A percentile compares a stretch with the other conserved stretches of the same genome.
Conservation (phyloP, 805 yeast genomes). For the Clavispora phyllophila region DNA sequence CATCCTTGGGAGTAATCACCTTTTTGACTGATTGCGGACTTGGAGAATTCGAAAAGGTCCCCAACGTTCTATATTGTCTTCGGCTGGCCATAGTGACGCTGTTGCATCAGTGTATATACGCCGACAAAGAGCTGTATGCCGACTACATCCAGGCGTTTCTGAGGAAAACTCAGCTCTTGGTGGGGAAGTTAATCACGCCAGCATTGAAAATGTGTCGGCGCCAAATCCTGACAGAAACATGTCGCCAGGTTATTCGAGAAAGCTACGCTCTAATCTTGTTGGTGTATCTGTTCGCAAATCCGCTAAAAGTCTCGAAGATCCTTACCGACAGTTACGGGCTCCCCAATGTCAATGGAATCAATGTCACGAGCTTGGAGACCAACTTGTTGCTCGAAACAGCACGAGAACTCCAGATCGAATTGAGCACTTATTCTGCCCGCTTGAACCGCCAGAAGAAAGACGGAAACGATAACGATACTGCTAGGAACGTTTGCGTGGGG, state of each 20-base stretch:
- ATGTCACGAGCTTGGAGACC: conserved; percentile 6
- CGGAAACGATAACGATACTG: conserved; percentile 7
- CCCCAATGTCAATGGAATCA: neutral
- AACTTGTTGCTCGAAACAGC: conserved; percentile 2
- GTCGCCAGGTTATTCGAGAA: conserved; percentile 10
- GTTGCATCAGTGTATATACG: conserved; percentile 10
- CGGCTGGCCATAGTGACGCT: conserved; percentile 9
- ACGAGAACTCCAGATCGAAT: conserved; percentile 2
- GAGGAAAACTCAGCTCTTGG: conserved; percentile 6
- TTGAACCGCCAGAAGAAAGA: neutral
- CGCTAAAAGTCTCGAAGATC: conserved; percentile 7
- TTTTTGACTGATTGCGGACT: conserved; percentile 10
- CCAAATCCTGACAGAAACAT: conserved; percentile 4
- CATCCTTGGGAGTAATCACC: conserved; percentile 11
- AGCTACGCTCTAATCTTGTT: conserved; percentile 8
- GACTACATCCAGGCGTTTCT: conserved; percentile 10
- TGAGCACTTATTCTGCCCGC: neutral
- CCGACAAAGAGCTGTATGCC: conserved; percentile 8
- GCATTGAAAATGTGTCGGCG: conserved; percentile 8
- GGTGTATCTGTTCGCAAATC: conserved; percentile 12
- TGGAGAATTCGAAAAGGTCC: conserved; percentile 5
- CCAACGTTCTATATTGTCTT: conserved; percentile 8
- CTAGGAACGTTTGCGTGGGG: conserved; percentile 5
- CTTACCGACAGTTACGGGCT: conserved; percentile 5
- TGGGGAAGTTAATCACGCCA: conserved; percentile 8